Base-by-base conservation (phyloP, 1,284 basidiomycete species). In the Dichomitus squalens region DNA sequence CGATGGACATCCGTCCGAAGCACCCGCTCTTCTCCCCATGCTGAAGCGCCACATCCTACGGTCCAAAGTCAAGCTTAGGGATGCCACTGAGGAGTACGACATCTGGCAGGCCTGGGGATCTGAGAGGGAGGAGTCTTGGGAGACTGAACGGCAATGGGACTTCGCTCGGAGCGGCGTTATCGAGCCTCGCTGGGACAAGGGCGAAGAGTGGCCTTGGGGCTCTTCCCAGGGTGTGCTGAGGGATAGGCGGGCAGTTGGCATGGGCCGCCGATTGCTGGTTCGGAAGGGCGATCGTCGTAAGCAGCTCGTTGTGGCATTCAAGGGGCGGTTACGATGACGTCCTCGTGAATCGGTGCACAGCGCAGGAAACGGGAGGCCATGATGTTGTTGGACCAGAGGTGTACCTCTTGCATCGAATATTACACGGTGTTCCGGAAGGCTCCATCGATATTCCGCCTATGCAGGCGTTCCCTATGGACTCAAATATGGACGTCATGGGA, bases 401-500 rank as follows among this genome's bases (percentile, higher is more conserved):
- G 36, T 98, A 96, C 70, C 79, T 83, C 25, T 71, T 93, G 0
- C 92, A 96, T 65, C 83, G 96, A 31, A 90, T 95, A 63, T 49
- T 87, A 9, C 84, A 87, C 52, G 95, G 95, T 7, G 89, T 99
- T 1, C 93, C 95, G 0, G 97, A 99, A 76, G 95, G 95, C 2
- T 76, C 78, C 2, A 70, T 73, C 0, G 96, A 99, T 67, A 90
- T 98, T 2, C 76, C 84, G 1, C 87, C 92, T 16, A 81, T 84
- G 64, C 82, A 88, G 2, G 86, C 92, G 0, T 86, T 98, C 58
- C 97, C 97, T 1, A 89, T 98, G 76, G 96, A 99, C 64, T 94
- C 90, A 21, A 95, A 95, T 71, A 76, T 98, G 65, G 96, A 99
- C 72, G 78, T 92, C 51, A 97, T 97, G 89, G 91, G 93, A 57